Percentiles rank a stretch among this genome's conserved stretches.
Conservation (phyloP, 257 asterid genomes). For the Capsicum pubescens region DNA sequence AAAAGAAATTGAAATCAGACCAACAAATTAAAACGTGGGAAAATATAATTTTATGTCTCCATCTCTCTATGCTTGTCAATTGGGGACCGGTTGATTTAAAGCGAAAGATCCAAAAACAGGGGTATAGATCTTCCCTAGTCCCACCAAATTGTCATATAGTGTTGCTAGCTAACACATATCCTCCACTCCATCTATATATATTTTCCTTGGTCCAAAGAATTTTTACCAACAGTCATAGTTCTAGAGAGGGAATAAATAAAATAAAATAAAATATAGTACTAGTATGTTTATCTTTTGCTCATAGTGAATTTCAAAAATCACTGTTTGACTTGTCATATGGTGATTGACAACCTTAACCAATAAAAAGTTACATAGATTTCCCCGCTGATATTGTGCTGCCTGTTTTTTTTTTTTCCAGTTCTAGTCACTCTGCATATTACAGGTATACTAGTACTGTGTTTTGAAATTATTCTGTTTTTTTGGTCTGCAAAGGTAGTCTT, state of each 20-base stretch:
- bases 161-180: not conserved
- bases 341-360: conserved; percentile 17
- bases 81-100: not conserved
- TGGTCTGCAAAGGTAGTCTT: not conserved
- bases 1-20: no score
- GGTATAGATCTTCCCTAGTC: not conserved
- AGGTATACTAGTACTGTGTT: not conserved
- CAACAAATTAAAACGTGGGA: no score
- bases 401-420: not conserved
- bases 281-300: not conserved
- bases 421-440: not conserved
- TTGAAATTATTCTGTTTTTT: not conserved
- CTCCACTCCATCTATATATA: not conserved
- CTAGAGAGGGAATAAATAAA: not conserved
- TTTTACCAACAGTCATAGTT: not conserved
- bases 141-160: not conserved
- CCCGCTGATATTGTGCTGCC: not conserved
- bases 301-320: not conserved
- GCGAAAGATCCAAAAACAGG: not conserved
- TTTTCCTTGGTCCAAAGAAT: not conserved
- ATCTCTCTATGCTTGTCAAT: no score
- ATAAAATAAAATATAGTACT: not conserved
- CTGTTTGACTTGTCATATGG: not conserved
- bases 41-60: no score
- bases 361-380: not conserved